These are phyloP conservation scores for Ephemerocybe angulata DNA, from an alignment of 768 basidiomycete genomes.

Conservation along the genomic window DNA sequence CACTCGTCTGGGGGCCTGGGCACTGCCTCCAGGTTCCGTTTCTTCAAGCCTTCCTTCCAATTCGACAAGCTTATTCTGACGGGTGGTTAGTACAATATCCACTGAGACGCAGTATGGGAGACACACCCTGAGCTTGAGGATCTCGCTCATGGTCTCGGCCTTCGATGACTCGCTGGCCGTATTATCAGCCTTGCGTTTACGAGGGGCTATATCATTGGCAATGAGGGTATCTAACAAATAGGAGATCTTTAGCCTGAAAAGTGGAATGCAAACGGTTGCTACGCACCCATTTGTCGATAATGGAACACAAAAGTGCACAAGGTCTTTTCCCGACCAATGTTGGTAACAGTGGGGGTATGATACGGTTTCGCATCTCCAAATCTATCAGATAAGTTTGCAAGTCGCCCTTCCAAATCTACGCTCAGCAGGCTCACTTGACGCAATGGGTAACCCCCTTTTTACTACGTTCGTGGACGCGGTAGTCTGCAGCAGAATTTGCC, in stretches of 20 bases:
- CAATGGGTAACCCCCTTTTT: not conserved
- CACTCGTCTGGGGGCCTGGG: too few relatives aligned
- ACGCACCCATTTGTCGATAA: not conserved
- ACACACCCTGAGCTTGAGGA: too few relatives aligned
- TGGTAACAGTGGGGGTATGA: not conserved
- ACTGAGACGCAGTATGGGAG: too few relatives aligned
- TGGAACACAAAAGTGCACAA: not conserved
- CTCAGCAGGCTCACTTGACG: not conserved
- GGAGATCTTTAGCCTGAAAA: not conserved
- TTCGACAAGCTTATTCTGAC: too few relatives aligned
- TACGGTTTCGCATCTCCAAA: not conserved
- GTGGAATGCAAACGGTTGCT: not conserved
- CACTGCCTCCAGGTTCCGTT: too few relatives aligned
- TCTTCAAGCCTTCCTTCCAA: too few relatives aligned
- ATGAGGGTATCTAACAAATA: not conserved
- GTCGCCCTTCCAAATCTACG: not conserved
- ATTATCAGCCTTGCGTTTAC: not conserved
- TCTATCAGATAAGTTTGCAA: not conserved
- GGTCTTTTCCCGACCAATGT: not conserved
- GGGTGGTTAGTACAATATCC: too few relatives aligned
- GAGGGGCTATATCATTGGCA: not conserved
- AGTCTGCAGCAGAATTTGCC: not conserved
- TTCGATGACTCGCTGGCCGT: too few relatives aligned
- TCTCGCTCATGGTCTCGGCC: too few relatives aligned
- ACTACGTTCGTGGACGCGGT: not conserved